Percentiles rank a stretch among this genome's conserved stretches.
Conservation (phyloP, 2,329 filamentous ascomycete genomes). For the Epichloe aotearoae region DNA sequence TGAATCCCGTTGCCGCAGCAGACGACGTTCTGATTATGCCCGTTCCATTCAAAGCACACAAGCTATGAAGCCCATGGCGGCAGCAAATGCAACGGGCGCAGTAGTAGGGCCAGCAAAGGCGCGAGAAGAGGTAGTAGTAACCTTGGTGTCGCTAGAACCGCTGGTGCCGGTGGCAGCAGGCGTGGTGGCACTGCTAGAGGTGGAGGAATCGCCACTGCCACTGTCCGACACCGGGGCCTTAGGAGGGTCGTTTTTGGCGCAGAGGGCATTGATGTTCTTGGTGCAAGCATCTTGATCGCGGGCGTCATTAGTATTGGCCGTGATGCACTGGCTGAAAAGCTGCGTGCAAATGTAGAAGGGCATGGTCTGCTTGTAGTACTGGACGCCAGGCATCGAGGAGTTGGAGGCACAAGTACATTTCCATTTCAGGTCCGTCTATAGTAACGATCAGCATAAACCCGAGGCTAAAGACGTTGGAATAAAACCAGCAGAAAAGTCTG, state of each 20-base stretch:
- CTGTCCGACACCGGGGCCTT: conserved; percentile 16
- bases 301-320: conserved; percentile 25
- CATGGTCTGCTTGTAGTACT: conserved; percentile 40
- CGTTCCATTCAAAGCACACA: conserved; percentile 31
- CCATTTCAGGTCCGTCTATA: conserved; percentile 29
- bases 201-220: conserved; percentile 11
- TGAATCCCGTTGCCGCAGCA: background rate
- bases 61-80: conserved; percentile 39
- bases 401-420: conserved; percentile 36
- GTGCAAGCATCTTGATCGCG: conserved; percentile 35
- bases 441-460: conserved; percentile 1
- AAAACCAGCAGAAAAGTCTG: background rate
- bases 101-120: conserved; percentile 27
- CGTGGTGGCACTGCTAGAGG: conserved; percentile 14
- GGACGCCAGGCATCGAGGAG: conserved; percentile 34
- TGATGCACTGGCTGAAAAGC: conserved; percentile 35
- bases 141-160: conserved; percentile 16
- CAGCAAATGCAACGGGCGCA: conserved; percentile 30
- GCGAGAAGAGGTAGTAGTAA: conserved; percentile 14
- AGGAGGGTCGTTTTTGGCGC: conserved; percentile 25
- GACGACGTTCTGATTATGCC: background rate
- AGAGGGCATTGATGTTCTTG: conserved; percentile 31
- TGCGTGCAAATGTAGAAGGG: conserved; percentile 38
- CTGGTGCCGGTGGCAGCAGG: conserved; percentile 12
- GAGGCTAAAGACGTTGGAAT: conserved; percentile 3